A percentile compares a stretch with the other conserved stretches of the same genome.
Conservation (phyloP, 1,139 yeast species). For the Pichiaceae sp. region DNA sequence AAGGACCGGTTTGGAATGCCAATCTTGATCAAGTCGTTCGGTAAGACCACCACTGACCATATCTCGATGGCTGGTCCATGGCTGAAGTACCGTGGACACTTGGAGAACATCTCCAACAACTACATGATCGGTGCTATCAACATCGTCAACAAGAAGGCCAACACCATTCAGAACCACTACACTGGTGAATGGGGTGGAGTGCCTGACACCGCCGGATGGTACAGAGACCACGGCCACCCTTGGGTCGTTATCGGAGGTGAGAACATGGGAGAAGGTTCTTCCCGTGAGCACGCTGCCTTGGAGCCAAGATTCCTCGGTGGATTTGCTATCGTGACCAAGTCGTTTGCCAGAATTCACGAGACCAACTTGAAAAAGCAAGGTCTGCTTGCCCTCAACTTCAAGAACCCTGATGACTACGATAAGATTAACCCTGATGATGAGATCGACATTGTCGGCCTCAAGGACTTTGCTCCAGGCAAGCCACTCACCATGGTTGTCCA, state of each 20-base stretch:
- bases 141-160: slow-evolving; percentile 94
- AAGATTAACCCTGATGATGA: slow-evolving; percentile 86
- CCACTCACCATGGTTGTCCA: slow-evolving; percentile 79
- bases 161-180: slow-evolving; percentile 80
- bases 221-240: slow-evolving; percentile 84
- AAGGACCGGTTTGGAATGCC: slow-evolving; percentile 86
- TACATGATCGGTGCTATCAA: slow-evolving; percentile 99
- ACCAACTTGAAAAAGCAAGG: slow-evolving; percentile 97
- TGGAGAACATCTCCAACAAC: slow-evolving; percentile 97
- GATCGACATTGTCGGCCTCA: slow-evolving; percentile 80
- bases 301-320: slow-evolving; percentile 99
- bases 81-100: slow-evolving; percentile 99
- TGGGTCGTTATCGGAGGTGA: slow-evolving; percentile 99
- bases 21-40: slow-evolving; percentile 90
- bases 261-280: slow-evolving; percentile 99
- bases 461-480: slow-evolving; percentile 90
- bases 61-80: slow-evolving; percentile 99
- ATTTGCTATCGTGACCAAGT: slow-evolving; percentile 91
- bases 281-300: slow-evolving; percentile 99
- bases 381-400: slow-evolving; percentile 91
- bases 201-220: slow-evolving; percentile 91
- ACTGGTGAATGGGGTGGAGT: slow-evolving; percentile 93
- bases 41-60: slow-evolving; percentile 99
- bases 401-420: slow-evolving; percentile 84
- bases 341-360: slow-evolving; percentile 96